These are phyloP conservation scores for Mycosphaerelloides madeirae DNA, from an alignment of 2,329 filamentous ascomycete genomes.

Conservation along the genomic window DNA sequence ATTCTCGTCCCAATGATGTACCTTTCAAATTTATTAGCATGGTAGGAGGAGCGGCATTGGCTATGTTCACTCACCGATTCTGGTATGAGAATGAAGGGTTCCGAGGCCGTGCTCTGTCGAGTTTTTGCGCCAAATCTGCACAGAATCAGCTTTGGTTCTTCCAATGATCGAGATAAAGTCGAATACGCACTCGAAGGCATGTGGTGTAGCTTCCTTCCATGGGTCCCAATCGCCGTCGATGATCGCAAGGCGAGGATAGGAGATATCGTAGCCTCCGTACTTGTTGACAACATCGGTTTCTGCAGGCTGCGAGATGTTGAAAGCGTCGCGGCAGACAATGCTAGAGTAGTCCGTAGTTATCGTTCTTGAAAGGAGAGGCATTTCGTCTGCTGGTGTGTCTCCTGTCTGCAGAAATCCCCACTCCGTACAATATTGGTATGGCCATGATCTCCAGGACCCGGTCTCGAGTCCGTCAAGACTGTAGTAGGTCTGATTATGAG, in stretches of 20 bases:
- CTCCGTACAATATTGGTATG: constrained; percentile 56
- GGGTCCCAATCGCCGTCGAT: constrained; percentile 75
- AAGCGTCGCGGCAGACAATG: constrained; percentile 60
- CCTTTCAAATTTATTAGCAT: constrained; percentile 26
- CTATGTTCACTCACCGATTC: constrained; percentile 28
- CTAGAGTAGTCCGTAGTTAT: constrained; percentile 57
- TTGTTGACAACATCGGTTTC: constrained; percentile 67
- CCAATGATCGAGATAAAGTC: not conserved
- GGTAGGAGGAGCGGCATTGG: too few species aligned
- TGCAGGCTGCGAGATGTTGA: constrained; percentile 62
- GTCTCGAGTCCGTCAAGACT: constrained; percentile 8
- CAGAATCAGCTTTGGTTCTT: constrained; percentile 1
- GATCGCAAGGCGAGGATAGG: constrained; percentile 69
- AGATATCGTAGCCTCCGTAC: constrained; percentile 66
- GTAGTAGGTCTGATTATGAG: constrained; percentile 41
- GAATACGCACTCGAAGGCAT: constrained; percentile 51
- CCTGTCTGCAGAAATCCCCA: constrained; percentile 73
- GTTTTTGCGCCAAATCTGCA: constrained; percentile 40
- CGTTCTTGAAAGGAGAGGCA: constrained; percentile 67
- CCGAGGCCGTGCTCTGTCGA: constrained; percentile 55
- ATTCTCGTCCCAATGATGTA: constrained; percentile 61
- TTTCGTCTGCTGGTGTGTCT: constrained; percentile 58
- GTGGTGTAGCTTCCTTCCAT: constrained; percentile 70
- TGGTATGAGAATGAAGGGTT: constrained; percentile 70
- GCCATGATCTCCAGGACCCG: constrained; percentile 42